Evolutionary conservation across 2,329 filamentous ascomycete genomes (phyloP).

Genomic region (Didymella sp.): DNA sequence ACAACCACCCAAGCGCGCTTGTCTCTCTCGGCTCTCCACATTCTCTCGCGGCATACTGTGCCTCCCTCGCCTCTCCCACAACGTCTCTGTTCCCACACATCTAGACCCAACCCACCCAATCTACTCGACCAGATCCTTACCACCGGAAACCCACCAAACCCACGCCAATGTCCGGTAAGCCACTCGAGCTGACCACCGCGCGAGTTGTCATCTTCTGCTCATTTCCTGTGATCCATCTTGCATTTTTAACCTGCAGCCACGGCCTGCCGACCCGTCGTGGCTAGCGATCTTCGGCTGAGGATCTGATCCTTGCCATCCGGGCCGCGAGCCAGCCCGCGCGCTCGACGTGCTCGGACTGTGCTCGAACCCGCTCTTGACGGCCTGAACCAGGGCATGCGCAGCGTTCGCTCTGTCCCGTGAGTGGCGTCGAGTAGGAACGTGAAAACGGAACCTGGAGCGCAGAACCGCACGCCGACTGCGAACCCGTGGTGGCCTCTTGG

Average conservation of each 20-base stretch:
- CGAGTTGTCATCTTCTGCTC: conserved; percentile 10
- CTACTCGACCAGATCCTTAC: conserved; percentile 17
- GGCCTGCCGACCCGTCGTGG: conserved; percentile 23
- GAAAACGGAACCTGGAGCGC: not conserved
- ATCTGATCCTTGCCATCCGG: conserved; percentile 23
- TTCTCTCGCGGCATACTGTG: conserved; percentile 5
- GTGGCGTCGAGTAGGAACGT: not conserved
- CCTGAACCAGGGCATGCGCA: no score
- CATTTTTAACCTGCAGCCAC: conserved; percentile 12
- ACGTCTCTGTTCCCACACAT: not conserved
- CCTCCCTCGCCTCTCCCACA: not conserved
- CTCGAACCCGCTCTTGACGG: not conserved
- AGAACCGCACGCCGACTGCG: no score
- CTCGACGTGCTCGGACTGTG: conserved; percentile 6
- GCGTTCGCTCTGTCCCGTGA: not conserved
- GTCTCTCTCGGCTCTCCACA: conserved; percentile 7
- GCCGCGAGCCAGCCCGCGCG: conserved; percentile 21
- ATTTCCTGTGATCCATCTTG: conserved; percentile 7
- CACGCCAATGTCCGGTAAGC: not conserved
- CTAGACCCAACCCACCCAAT: not conserved
- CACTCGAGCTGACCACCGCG: not conserved
- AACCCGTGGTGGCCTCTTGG: not conserved
- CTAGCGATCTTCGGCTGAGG: conserved; percentile 26
- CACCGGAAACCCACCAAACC: not conserved
- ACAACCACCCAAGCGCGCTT: not conserved